Conservation (phyloP, 2,329 filamentous ascomycete genomes). For the Aspergillus carbonarius region DNA sequence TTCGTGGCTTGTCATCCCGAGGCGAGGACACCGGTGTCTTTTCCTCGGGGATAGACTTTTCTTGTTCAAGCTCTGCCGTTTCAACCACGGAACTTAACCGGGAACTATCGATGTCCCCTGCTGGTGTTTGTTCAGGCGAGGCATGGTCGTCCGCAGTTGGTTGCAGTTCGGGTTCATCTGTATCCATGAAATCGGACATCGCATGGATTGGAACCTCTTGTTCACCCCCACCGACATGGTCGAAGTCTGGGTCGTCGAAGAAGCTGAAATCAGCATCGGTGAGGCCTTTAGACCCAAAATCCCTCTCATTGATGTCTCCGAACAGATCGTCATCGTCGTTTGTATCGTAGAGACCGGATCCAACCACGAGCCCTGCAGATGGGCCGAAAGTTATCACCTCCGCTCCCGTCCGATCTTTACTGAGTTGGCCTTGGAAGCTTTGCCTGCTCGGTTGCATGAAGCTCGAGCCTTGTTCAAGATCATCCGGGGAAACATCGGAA, state of each 20-base stretch:
- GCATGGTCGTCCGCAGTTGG: constrained; percentile 9
- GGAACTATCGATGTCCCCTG: neutral
- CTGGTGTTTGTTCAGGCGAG: neutral
- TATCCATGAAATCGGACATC: constrained; percentile 14
- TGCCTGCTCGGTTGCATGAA: constrained; percentile 16
- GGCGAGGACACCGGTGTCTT: constrained; percentile 12
- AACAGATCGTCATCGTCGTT: constrained; percentile 57
- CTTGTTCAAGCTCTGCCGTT: constrained; percentile 1
- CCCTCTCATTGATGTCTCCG: constrained; percentile 55
- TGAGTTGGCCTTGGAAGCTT: constrained; percentile 15
- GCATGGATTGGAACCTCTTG: constrained; percentile 15
- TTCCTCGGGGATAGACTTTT: constrained; percentile 7
- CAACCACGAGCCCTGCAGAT: constrained; percentile 31
- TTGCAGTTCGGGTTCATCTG: constrained; percentile 14
- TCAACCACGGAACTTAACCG: constrained; percentile 2
- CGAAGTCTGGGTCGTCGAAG: constrained; percentile 56
- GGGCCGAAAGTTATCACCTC: constrained; percentile 27
- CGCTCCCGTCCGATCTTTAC: constrained; percentile 15
- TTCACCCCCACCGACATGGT: constrained; percentile 20
- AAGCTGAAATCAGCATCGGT: constrained; percentile 65
- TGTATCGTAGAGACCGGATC: constrained; percentile 42
- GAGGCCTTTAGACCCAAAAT: constrained; percentile 55
- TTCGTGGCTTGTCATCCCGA: constrained; percentile 23
- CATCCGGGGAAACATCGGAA: constrained; percentile 34
- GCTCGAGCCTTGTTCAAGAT: constrained; percentile 23